Conservation (phyloP, 176 grass and related monocot genomes). For the Otatea glauca region DNA sequence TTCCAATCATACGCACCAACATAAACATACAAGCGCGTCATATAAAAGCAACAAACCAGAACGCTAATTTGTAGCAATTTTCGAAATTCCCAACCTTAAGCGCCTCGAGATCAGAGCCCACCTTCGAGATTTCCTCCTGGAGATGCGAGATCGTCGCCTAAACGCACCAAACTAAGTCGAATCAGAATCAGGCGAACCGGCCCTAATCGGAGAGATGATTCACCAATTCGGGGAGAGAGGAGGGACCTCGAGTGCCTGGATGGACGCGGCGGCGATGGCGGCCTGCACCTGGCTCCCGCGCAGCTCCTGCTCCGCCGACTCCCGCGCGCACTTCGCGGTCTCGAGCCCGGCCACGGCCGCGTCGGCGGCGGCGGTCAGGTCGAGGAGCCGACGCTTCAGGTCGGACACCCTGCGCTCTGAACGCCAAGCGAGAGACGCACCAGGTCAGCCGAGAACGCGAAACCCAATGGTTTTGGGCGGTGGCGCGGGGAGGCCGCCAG, state of each 20-base stretch:
- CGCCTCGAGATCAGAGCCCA: constrained; percentile 50
- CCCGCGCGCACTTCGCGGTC: constrained; percentile 56
- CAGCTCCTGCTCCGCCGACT: constrained; percentile 66
- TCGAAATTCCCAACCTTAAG: constrained; percentile 53
- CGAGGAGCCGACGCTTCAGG: constrained; percentile 61
- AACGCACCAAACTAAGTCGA: constrained; percentile 13
- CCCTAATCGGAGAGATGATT: not conserved
- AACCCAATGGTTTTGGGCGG: not conserved
- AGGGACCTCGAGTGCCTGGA: constrained; percentile 58
- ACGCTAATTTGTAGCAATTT: not conserved
- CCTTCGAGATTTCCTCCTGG: constrained; percentile 64
- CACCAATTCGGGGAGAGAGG: not conserved
- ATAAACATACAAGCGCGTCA: not conserved
- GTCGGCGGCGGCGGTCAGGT: constrained; percentile 43
- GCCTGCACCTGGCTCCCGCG: constrained; percentile 58
- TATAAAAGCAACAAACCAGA: not conserved
- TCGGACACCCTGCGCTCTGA: constrained; percentile 68
- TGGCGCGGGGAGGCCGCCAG: too few relatives aligned
- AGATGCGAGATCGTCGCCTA: constrained; percentile 59
- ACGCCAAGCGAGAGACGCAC: not conserved
- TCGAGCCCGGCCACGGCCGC: constrained; percentile 56
- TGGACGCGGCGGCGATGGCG: constrained; percentile 55
- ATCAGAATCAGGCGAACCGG: not conserved
- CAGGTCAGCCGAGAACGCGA: not conserved
- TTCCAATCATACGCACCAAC: constrained; percentile 16